Base-by-base conservation (phyloP, 2,329 filamentous ascomycete genomes). In the Alternaria longipes region DNA sequence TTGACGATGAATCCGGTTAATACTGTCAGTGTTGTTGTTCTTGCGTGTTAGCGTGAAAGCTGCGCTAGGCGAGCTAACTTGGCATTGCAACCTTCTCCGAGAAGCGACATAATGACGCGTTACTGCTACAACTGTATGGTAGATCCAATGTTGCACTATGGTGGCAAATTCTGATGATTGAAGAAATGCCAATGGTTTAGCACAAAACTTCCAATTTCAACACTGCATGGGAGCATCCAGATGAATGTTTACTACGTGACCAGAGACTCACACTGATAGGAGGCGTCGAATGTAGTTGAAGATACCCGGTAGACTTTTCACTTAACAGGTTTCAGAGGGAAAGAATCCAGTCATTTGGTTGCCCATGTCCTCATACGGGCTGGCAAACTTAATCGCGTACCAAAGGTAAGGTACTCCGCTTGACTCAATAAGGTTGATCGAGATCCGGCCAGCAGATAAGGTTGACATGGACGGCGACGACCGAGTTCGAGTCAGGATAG, bases 401-500 rank as follows among this genome's bases (percentile, higher is more conserved):
- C 46, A 50, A 14, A 18, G 46, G 32, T 8, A 50, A 7, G 46
- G 46, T 50, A 36, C 30, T 51, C 9, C 18, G 20, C 32, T 38
- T 54, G 49, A 51, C 42, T 50, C 46, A 49, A 49, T 36, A 34
- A 34, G 45, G 46, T 49, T 34, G 46, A 49, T 49, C 50, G 36
- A 30, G 50, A 51, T 36, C 50, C 36, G 34, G 11, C 36, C 36
- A 38, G 24, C 47, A n/a, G 38, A 28, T 22, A 44, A 44, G 51
- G 26, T 34, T 41, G 36, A 32, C 18, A 24, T 22, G 38, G 38
- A 30, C 18, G 28, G 36, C 51, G 38, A 42, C 38, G 18, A 11
- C 40, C 12, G 51, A 42, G 20, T 12, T 34, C 22, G 51, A 44
- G 51, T 34, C 51, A 44, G 28, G 5, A 44, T 22, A 34, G 14